Evolutionary conservation across 2,329 filamentous ascomycete genomes (phyloP).

Genomic region (Drechmeria coniospora): DNA sequence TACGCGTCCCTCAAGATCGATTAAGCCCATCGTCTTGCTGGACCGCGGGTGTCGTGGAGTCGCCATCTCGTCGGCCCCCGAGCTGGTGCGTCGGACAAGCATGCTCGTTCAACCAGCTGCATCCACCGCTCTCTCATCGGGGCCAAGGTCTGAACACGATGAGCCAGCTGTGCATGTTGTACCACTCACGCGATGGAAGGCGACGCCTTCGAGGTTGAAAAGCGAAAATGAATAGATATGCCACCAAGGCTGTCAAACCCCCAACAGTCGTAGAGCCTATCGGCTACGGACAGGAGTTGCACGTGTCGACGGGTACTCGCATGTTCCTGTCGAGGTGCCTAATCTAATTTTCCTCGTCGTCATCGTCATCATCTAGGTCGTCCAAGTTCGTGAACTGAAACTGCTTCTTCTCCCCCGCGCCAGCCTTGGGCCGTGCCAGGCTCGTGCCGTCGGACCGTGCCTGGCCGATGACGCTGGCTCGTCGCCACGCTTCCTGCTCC

Average conservation of each 20-base stretch:
- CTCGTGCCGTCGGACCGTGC: constrained; percentile 11
- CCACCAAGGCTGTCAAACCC: no score
- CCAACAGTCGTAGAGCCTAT: no score
- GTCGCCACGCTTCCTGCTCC: constrained; percentile 25
- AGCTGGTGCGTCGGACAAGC: no score
- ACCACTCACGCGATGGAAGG: background rate
- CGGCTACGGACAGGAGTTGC: no score
- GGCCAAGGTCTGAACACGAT: background rate
- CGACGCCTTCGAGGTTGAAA: background rate
- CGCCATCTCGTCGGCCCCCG: no score
- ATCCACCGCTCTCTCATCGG: no score
- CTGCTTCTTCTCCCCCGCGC: constrained; percentile 29
- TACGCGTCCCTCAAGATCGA: constrained; percentile 98
- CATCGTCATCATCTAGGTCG: constrained; percentile 35
- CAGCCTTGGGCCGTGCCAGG: constrained; percentile 11
- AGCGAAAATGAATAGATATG: no score
- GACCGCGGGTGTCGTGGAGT: no score
- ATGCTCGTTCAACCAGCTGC: no score
- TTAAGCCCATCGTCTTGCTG: no score
- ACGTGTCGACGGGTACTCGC: no score
- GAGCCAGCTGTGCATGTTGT: background rate
- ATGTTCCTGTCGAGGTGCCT: background rate
- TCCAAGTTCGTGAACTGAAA: constrained; percentile 40
- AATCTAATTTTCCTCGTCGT: constrained; percentile 15
- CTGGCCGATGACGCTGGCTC: constrained; percentile 17